phyloP scores from a whole-genome alignment of 2,329 filamentous ascomycete species.

The Colletotrichum sidae region DNA sequence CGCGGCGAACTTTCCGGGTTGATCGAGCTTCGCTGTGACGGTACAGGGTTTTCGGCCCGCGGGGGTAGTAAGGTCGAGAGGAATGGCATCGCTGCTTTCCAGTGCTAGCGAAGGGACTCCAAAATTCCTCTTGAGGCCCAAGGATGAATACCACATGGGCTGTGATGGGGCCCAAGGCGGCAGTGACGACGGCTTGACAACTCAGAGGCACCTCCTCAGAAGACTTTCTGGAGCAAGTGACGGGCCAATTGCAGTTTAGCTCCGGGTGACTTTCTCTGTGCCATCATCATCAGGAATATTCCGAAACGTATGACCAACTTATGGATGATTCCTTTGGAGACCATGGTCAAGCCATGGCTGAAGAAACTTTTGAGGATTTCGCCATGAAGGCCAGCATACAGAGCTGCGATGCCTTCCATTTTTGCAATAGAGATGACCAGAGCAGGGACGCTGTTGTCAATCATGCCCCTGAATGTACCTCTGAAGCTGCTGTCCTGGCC shows the following conservation, averaged over 20 bases:
- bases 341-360: conserved; percentile 87
- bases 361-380: conserved; percentile 88
- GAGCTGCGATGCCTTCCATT: conserved; percentile 73
- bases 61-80: conserved; percentile 86
- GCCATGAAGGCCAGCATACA: conserved; percentile 82
- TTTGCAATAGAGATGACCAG: conserved; percentile 69
- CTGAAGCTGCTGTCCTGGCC: neutral
- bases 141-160: no score
- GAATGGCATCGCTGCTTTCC: conserved; percentile 78
- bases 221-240: conserved; percentile 9
- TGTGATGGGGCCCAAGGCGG: no score
- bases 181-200: no score
- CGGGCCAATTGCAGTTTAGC: conserved; percentile 40
- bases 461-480: conserved; percentile 38
- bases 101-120: conserved; percentile 66
- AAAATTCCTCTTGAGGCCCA: no score
- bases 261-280: conserved; percentile 8
- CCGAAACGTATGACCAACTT: conserved; percentile 78
- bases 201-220: neutral
- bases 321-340: conserved; percentile 84
- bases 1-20: conserved; percentile 76
- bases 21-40: conserved; percentile 84
- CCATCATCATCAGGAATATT: conserved; percentile 57
- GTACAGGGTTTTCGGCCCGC: conserved; percentile 92
- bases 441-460: conserved; percentile 68